Conservation (phyloP, 108 stramenopile species). For the Discostella pseudostelligera region DNA sequence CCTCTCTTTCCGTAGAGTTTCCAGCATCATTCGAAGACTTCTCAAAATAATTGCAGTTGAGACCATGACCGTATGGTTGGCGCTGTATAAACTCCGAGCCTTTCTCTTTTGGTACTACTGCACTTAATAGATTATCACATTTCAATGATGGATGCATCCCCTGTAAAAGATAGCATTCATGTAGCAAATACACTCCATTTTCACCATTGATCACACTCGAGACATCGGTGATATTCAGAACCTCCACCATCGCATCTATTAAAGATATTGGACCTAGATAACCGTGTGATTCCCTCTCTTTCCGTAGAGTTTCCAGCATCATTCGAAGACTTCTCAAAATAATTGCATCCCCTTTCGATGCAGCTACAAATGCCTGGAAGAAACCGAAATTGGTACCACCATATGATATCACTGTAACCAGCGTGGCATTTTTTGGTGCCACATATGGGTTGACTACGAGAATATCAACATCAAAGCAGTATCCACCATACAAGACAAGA, state of each 20-base stretch:
- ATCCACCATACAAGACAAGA: constrained; percentile 26
- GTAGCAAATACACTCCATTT: constrained; percentile 17
- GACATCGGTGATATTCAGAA: constrained; percentile 13
- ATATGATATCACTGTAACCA: neutral
- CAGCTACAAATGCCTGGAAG: constrained; percentile 30
- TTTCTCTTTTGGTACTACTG: neutral
- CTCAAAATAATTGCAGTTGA: constrained; percentile 1
- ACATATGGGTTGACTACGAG: constrained; percentile 28
- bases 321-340: constrained; percentile 13
- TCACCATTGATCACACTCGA: constrained; percentile 7
- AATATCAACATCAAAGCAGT: constrained; percentile 38
- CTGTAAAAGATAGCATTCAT: neutral
- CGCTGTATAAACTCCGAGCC: constrained; percentile 5
- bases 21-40: constrained; percentile 15
- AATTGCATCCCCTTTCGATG: constrained; percentile 9
- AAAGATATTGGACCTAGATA: constrained; percentile 14
- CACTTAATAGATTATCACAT: neutral
- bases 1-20: constrained; percentile 1
- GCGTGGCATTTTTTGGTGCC: constrained; percentile 3
- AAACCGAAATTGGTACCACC: constrained; percentile 5
- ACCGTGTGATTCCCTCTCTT: neutral
- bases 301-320: constrained; percentile 2
- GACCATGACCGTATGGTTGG: neutral
- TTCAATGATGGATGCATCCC: neutral
- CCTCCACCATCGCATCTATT: constrained; percentile 17